Evolutionary conservation across 2,329 filamentous ascomycete species (phyloP), one percentile per base, ranked within the genome.

Genomic region (Elsinoe necatrix): DNA sequence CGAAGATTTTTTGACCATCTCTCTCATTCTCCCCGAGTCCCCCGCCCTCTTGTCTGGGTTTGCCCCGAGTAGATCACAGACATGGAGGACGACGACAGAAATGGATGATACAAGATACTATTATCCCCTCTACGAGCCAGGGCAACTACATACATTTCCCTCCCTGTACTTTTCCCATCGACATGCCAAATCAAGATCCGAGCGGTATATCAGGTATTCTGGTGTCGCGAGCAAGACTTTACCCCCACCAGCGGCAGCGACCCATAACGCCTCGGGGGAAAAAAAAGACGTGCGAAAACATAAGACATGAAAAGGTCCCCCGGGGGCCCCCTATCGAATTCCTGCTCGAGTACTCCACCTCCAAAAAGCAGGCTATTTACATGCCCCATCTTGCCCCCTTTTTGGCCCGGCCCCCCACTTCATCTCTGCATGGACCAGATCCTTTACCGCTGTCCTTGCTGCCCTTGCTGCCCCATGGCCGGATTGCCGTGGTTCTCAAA

Each of bases 401-500:
- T 20, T 3, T 20, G 9, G 11, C 42, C 18, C 21, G 2, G 12
- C 18, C n/a, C 21, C 23, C 18, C 23, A 14, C 11, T 47, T 20
- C 42, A 9, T 23, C 18, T 3, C 42, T 9, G 4, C 12, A 20
- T 21, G n/a, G n/a, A n/a, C n/a, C n/a, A n/a, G n/a, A n/a, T n/a
- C n/a, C n/a, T 9, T 9, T 29, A 29, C 27, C 27, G 27, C 43
- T 48, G 16, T 9, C 48, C 31, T 31, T 52, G 31, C 48, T 52
- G 31, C 48, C 34, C 25, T 14, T 52, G 48, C 29, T 16, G 27
- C n/a, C 45, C 45, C 31, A 37, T 34, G 9, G 27, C 16, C 2
- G 54, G 54, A 52, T 66, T 68, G 20, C 73, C 73, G 65, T 90
- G 85, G 61, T 87, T 87, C 66, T 90, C 89, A 60, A 96, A 85